Conservation (phyloP, 169 alveolate species). For the Plasmodium inui region DNA sequence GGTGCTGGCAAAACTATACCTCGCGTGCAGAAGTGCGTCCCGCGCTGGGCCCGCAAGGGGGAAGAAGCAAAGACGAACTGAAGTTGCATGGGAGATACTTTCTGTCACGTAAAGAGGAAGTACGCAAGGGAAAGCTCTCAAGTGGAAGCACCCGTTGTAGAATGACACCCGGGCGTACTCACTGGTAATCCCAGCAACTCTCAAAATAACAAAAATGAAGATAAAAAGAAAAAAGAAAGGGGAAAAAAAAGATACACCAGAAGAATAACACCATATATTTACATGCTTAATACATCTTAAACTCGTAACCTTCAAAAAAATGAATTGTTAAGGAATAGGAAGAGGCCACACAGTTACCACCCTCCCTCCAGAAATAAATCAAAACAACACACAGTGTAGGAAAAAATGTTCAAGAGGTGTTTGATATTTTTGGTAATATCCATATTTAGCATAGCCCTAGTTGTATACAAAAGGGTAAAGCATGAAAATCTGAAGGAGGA, state of each 20-base stretch:
- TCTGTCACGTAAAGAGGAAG: neutral
- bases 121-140: neutral
- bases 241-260: neutral
- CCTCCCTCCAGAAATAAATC: neutral
- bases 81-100: neutral
- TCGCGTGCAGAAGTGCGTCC: neutral
- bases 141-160: neutral
- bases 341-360: neutral
- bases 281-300: neutral
- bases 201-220: neutral
- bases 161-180: neutral
- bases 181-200: neutral
- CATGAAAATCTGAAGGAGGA: neutral
- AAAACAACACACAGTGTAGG: neutral
- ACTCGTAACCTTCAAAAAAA: neutral
- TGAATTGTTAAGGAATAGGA: neutral
- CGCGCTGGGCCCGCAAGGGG: neutral
- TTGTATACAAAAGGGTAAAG: conserved; percentile 5
- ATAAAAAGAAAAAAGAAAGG: neutral
- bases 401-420: conserved; percentile 55
- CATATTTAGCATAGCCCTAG: conserved; percentile 52
- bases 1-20: neutral
- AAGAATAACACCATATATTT: neutral
- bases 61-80: neutral
- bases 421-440: conserved; percentile 34